These are phyloP conservation scores for Cordyceps cateniannulata DNA, from an alignment of 2,329 filamentous ascomycete species.

Conservation along the genomic window DNA sequence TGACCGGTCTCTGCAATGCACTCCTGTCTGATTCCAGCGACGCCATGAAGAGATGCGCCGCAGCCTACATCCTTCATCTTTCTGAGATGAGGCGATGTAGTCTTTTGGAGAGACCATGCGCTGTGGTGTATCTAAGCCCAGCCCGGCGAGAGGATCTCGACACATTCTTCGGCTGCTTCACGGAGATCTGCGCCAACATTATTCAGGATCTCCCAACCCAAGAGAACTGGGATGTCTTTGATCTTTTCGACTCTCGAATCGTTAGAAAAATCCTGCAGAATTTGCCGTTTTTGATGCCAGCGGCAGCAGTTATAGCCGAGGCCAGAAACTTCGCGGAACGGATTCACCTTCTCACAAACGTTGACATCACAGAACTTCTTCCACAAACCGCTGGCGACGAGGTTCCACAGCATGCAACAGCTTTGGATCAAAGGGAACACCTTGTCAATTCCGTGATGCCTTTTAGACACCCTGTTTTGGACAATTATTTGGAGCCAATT, in stretches of 20 bases:
- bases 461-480: constrained; percentile 41
- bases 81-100: constrained; percentile 19
- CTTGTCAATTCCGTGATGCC: constrained; percentile 28
- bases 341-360: neutral
- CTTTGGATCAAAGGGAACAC: neutral
- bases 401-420: neutral
- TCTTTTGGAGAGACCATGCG: constrained; percentile 20
- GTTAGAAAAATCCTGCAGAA: constrained; percentile 19
- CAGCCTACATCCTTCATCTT: constrained; percentile 21
- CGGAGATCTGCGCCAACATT: constrained; percentile 20
- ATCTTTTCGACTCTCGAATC: constrained; percentile 27
- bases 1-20: constrained; percentile 15
- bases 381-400: neutral
- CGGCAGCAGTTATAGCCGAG: neutral
- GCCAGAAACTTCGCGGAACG: neutral
- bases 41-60: constrained; percentile 9
- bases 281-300: neutral
- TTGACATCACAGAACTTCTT: neutral
- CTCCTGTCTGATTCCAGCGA: constrained; percentile 9
- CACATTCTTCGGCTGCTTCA: constrained; percentile 13
- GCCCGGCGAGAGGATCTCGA: neutral
- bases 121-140: neutral
- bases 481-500: constrained; percentile 38
- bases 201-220: neutral
- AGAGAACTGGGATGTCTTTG: constrained; percentile 24